Evolutionary conservation across 2,329 filamentous ascomycete species (phyloP).

Genomic region (Truncatella angustata): DNA sequence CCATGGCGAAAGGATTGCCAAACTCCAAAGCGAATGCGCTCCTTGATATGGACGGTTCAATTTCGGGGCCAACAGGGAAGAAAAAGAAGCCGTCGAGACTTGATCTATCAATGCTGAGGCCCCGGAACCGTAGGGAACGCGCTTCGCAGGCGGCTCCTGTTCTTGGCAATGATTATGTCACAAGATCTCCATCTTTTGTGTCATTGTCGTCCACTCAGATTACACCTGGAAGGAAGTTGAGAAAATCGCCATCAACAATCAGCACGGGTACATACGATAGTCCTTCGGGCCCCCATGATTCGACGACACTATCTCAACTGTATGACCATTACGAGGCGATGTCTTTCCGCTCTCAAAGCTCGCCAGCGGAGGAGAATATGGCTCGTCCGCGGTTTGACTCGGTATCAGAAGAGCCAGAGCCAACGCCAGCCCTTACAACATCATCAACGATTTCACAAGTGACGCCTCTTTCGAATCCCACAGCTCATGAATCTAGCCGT

Average conservation of each 20-base stretch:
- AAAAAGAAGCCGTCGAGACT: slow-evolving; percentile 49
- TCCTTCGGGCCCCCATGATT: slow-evolving; percentile 28
- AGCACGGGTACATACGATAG: slow-evolving; percentile 29
- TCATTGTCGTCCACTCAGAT: slow-evolving; percentile 28
- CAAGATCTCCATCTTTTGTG: slow-evolving; percentile 41
- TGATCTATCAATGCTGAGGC: slow-evolving; percentile 45
- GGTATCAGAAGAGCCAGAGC: slow-evolving; percentile 2
- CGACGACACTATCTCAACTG: slow-evolving; percentile 45
- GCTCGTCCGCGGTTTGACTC: slow-evolving; percentile 8
- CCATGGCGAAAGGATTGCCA: slow-evolving; percentile 56
- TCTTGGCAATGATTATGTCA: slow-evolving; percentile 35
- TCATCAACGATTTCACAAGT: slow-evolving; percentile 18
- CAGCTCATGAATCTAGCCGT: slow-evolving; percentile 14
- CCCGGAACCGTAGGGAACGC: slow-evolving; percentile 32
- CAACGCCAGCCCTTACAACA: slow-evolving; percentile 12
- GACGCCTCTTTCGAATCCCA: slow-evolving; percentile 20
- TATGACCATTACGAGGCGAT: slow-evolving; percentile 60
- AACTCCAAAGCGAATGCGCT: slow-evolving; percentile 44
- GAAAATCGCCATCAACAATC: slow-evolving; percentile 16
- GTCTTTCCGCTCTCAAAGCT: slow-evolving; percentile 41
- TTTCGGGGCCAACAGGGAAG: slow-evolving; percentile 28
- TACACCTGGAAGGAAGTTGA: slow-evolving; percentile 15
- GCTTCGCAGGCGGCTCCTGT: slow-evolving; percentile 26
- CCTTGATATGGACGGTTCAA: slow-evolving; percentile 42
- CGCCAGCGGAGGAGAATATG: slow-evolving; percentile 12